These are phyloP conservation scores for Backusella morwellensis DNA, from an alignment of 192 early-diverging fungal genomes.

Conservation along the genomic window DNA sequence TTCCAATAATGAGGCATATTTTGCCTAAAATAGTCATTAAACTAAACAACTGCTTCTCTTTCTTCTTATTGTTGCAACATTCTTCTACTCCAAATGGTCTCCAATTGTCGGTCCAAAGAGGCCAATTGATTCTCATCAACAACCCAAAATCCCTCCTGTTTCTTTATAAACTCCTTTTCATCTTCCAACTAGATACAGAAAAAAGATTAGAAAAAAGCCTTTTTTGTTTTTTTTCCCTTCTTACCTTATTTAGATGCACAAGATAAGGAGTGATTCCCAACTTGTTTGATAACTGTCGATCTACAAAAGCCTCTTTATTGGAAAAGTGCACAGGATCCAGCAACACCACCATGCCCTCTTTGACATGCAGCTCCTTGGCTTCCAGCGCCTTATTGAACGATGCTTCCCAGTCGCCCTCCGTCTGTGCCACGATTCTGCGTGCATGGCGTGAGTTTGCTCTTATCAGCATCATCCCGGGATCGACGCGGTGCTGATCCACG, in stretches of 20 bases:
- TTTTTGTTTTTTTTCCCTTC: not conserved
- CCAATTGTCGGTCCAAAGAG: not conserved
- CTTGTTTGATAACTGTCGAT: slow-evolving; percentile 13
- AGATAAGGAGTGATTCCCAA: slow-evolving; percentile 28
- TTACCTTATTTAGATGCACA: slow-evolving; percentile 30
- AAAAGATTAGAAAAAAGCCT: not conserved
- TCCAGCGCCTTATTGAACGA: slow-evolving; percentile 23
- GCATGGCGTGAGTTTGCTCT: not conserved
- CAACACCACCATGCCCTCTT: slow-evolving; percentile 15
- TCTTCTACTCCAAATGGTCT: not conserved
- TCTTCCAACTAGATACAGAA: not conserved
- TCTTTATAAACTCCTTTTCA: not conserved
- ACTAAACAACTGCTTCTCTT: no score
- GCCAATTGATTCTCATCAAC: not conserved
- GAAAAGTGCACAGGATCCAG: slow-evolving; percentile 29
- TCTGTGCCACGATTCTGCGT: slow-evolving; percentile 18
- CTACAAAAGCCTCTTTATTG: slow-evolving; percentile 20
- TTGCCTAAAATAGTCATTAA: not conserved
- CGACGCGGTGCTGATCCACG: slow-evolving; percentile 19
- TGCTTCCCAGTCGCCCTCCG: slow-evolving; percentile 1
- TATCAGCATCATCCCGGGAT: slow-evolving; percentile 32
- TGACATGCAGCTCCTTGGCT: slow-evolving; percentile 20
- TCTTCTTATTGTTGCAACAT: not conserved
- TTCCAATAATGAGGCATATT: not conserved
- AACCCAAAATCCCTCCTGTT: not conserved